Evolutionary conservation across 1,284 basidiomycete genomes (phyloP).

Genomic region (Malassezia arunalokei): DNA sequence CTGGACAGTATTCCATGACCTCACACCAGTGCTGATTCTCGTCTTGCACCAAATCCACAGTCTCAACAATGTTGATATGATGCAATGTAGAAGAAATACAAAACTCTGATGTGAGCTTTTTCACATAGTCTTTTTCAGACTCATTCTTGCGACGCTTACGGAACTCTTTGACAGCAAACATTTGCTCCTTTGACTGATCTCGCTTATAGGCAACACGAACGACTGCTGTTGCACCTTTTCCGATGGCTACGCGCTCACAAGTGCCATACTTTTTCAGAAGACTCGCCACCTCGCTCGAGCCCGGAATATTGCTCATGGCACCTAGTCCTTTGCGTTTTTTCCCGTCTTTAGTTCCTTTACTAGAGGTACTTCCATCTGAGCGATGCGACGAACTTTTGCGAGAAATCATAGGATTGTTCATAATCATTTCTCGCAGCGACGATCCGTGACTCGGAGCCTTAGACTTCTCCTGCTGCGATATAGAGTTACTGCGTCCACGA

Average conservation of each 20-base stretch:
- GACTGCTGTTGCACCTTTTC: constrained; percentile 92
- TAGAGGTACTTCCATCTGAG: constrained; percentile 11
- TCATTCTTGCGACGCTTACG: constrained; percentile 95
- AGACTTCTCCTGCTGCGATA: constrained; percentile 15
- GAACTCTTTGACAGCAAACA: constrained; percentile 99
- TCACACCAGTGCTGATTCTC: constrained; percentile 95
- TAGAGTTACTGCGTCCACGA: constrained; percentile 18
- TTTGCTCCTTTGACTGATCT: constrained; percentile 81
- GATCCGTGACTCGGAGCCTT: constrained; percentile 27
- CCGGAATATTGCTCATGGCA: constrained; percentile 14
- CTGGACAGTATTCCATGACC: constrained; percentile 94
- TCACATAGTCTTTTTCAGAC: constrained; percentile 97
- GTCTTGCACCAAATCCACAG: constrained; percentile 94
- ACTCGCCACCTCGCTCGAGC: constrained; percentile 31
- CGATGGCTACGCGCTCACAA: constrained; percentile 90
- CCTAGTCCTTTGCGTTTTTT: constrained; percentile 24
- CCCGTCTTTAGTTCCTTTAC: constrained; percentile 14
- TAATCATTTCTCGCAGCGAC: constrained; percentile 42
- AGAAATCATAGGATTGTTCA: constrained; percentile 38
- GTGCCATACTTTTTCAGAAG: constrained; percentile 79
- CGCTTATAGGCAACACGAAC: constrained; percentile 95
- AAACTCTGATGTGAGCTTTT: constrained; percentile 98
- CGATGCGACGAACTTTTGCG: constrained; percentile 35
- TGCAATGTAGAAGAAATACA: constrained; percentile 96
- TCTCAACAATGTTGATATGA: constrained; percentile 92